Base-by-base conservation (phyloP, 73 alveolate species). In the Strombidium stylifer region DNA sequence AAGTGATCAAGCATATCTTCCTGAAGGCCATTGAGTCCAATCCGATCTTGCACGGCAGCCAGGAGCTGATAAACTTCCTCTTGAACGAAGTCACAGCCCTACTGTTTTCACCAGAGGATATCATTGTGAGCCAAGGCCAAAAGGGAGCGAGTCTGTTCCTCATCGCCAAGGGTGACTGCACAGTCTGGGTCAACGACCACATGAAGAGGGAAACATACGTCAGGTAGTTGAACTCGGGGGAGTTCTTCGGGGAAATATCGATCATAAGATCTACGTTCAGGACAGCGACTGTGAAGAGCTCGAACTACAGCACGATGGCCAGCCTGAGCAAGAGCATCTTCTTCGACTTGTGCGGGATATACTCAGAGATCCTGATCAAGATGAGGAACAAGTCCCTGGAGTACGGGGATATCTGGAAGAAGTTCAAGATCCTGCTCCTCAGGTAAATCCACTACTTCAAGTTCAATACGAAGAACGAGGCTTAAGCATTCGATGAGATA, bases 191-290 rank as follows among this genome's bases (percentile, higher is more conserved):
- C 14, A 46, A 47, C 4, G 42, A 32, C 42, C 10, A 46, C 3
- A 6, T 10, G n/a, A 32, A 32, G 42, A 32, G 10, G 42, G 42
- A 32, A 6, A 32, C 42, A 4, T 32, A 6, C 42, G 42, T 32
- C 10, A 64, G 53, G 24, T 5, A 37, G 4, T 19, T 59, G 6
- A 64, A 42, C 32, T 67, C 54, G n/a, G 78, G 79, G 14, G 10
- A 8, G 31, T 18, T 78, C 32, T 78, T 78, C 68, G 89, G 89
- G 15, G 89, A 78, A 58, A 58, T 78, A 0, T 75, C 82, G 14
- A 31, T 78, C 14, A 70, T 78, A 12, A 67, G 79, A 5, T 37
- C 55, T 20, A 60, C 67, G 1, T 67, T 67, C 35, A 37, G 89
- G 31, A 69, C 90, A 6, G 80, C 84, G 0, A 51, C 81, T 26